Evolutionary conservation across 2,329 filamentous ascomycete species (phyloP).

Genomic region (Niveomyces coronatus): DNA sequence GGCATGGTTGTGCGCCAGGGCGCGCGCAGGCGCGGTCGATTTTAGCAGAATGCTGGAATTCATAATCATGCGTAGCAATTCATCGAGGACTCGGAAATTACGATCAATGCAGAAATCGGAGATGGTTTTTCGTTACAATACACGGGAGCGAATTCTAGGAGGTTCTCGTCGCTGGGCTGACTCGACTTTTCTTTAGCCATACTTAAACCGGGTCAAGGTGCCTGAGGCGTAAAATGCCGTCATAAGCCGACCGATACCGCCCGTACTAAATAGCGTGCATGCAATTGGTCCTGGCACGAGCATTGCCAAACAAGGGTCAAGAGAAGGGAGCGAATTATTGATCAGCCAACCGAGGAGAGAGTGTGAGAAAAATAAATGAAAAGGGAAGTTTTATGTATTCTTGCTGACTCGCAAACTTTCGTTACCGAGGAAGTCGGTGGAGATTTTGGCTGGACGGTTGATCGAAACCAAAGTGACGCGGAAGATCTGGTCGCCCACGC

Average conservation of each 20-base stretch:
- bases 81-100: slow-evolving; percentile 16
- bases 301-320: not conserved
- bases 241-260: slow-evolving; percentile 15
- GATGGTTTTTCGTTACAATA: no score
- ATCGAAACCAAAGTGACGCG: no score
- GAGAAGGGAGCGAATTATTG: not conserved
- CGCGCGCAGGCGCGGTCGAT: slow-evolving; percentile 34
- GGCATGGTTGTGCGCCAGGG: slow-evolving; percentile 32
- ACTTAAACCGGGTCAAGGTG: slow-evolving; percentile 12
- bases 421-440: no score
- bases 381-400: no score
- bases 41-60: slow-evolving; percentile 38
- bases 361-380: no score
- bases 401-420: no score
- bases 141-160: slow-evolving; percentile 5
- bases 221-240: slow-evolving; percentile 18
- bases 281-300: slow-evolving; percentile 3
- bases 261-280: not conserved
- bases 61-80: slow-evolving; percentile 27
- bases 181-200: slow-evolving; percentile 14
- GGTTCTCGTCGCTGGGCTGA: slow-evolving; percentile 4
- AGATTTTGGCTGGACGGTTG: no score
- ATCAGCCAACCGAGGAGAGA: no score
- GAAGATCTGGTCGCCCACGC: no score
- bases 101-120: no score